These are phyloP conservation scores for Canavalia ensiformis DNA, from an alignment of 306 rosid genomes.

Conservation along the genomic window DNA sequence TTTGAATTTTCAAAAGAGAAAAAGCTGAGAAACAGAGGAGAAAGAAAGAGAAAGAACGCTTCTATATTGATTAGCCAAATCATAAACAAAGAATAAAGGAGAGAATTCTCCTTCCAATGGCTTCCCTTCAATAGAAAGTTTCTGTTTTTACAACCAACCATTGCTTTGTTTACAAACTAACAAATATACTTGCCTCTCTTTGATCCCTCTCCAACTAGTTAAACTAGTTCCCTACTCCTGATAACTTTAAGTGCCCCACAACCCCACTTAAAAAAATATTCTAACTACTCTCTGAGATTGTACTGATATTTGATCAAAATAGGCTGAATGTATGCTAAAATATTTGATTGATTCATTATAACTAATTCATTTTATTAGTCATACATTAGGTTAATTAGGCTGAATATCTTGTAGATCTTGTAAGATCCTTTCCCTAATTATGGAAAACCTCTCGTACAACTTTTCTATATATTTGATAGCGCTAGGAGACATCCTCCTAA, in stretches of 20 bases:
- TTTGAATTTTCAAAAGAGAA: neutral
- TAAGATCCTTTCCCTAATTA: too few species aligned
- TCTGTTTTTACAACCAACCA: conserved; percentile 6
- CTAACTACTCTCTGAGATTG: neutral
- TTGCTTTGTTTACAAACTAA: conserved; percentile 14
- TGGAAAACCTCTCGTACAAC: too few species aligned
- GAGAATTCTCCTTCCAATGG: neutral
- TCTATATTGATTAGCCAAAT: conserved; percentile 14
- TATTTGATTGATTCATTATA: too few species aligned
- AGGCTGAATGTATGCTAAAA: too few species aligned
- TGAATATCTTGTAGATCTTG: too few species aligned
- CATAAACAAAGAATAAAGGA: conserved; percentile 20
- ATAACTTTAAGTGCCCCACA: conserved; percentile 7
- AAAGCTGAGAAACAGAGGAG: neutral
- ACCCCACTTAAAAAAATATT: conserved; percentile 15
- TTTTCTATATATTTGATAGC: too few species aligned
- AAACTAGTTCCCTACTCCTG: conserved; percentile 1
- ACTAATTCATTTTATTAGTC: too few species aligned
- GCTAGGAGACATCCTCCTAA: too few species aligned
- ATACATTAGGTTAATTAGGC: too few species aligned
- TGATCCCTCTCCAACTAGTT: neutral
- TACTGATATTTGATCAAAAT: too few species aligned
- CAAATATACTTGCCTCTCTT: conserved; percentile 25
- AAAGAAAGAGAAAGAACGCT: neutral
- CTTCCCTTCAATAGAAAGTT: conserved; percentile 1